Evolutionary conservation across 306 rosid genomes (phyloP).

Genomic region (Arachis hypogaea): DNA sequence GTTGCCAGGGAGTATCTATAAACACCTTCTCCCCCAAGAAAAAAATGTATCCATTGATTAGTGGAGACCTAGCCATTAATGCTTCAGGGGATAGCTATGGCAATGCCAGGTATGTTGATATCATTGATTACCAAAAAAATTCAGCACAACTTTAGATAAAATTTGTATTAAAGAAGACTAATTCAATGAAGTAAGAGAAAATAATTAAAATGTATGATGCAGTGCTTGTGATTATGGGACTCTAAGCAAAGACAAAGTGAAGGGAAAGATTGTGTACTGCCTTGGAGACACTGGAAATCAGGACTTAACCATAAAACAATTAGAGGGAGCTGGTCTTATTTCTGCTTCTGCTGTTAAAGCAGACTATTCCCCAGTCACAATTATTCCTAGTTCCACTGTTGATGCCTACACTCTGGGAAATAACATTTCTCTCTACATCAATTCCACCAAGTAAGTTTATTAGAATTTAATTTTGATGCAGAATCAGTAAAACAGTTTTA

Average conservation of each 20-base stretch:
- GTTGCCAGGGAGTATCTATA: slow-evolving; percentile 58
- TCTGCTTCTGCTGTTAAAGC: slow-evolving; percentile 2
- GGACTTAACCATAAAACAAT: slow-evolving; percentile 42
- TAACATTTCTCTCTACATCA: slow-evolving; percentile 51
- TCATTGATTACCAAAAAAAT: background rate
- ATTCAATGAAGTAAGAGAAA: background rate
- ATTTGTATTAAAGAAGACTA: no score
- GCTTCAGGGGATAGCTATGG: slow-evolving; percentile 32
- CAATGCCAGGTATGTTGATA: slow-evolving; percentile 53
- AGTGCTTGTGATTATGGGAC: slow-evolving; percentile 68
- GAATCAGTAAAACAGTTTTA: no score
- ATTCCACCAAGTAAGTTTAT: slow-evolving; percentile 60
- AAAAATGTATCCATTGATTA: slow-evolving; percentile 57
- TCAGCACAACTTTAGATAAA: no score
- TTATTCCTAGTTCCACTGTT: slow-evolving; percentile 46
- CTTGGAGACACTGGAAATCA: slow-evolving; percentile 24
- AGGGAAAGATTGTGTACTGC: slow-evolving; percentile 71
- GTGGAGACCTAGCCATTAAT: slow-evolving; percentile 59
- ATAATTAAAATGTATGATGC: slow-evolving; percentile 19
- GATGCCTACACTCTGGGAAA: slow-evolving; percentile 39
- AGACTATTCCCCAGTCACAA: slow-evolving; percentile 45
- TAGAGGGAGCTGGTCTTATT: slow-evolving; percentile 58
- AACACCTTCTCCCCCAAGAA: slow-evolving; percentile 62
- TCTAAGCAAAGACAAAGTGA: slow-evolving; percentile 52
- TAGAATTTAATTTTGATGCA: no score